These are phyloP conservation scores for Linum trigynum DNA, from an alignment of 345 rosid species.

Conservation along the genomic window DNA sequence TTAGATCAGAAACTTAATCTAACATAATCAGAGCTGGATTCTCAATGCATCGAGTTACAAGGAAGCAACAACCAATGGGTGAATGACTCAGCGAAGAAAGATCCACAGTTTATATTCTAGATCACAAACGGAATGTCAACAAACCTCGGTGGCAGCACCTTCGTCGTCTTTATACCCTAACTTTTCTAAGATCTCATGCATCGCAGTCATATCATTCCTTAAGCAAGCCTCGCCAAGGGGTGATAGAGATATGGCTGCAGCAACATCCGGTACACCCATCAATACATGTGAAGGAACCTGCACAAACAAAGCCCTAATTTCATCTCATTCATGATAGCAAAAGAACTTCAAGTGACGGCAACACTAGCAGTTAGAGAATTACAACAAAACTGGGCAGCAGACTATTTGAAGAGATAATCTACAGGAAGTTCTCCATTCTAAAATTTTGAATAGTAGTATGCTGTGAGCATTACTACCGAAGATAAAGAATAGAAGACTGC, in stretches of 20 bases:
- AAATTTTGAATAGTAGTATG: neutral
- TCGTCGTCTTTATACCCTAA: slow-evolving; percentile 2
- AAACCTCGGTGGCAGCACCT: slow-evolving; percentile 2
- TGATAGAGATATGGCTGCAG: neutral
- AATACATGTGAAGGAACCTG: slow-evolving; percentile 1
- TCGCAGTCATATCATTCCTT: neutral
- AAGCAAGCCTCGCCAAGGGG: slow-evolving; percentile 3
- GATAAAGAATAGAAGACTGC: neutral
- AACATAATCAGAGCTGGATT: neutral
- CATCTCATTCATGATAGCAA: neutral
- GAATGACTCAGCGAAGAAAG: neutral
- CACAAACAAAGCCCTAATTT: neutral
- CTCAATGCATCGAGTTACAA: neutral
- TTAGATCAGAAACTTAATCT: neutral
- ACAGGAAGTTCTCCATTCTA: neutral
- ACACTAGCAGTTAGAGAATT: neutral
- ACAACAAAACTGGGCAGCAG: neutral
- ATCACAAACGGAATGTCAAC: neutral
- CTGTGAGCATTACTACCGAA: neutral
- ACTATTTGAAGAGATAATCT: neutral
- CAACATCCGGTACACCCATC: slow-evolving; percentile 5
- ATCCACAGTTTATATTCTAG: neutral
- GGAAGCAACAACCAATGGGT: neutral
- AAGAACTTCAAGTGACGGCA: neutral
- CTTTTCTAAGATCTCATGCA: slow-evolving; percentile 5